phyloP scores from a whole-genome alignment of 768 basidiomycete species.

The Boletus rex-veris region DNA sequence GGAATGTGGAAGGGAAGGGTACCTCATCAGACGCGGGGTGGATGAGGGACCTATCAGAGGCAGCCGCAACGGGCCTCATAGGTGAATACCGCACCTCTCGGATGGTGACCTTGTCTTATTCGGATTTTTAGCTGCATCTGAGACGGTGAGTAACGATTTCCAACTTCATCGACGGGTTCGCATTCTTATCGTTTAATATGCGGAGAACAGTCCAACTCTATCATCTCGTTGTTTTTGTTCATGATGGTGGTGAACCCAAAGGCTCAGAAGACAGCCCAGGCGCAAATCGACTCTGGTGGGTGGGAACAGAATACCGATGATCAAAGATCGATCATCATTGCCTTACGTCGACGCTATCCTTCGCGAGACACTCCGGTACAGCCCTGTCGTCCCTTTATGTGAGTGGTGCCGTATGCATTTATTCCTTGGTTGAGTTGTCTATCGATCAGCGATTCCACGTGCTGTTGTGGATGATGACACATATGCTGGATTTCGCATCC shows the following conservation, averaged over 20 bases:
- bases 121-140: conserved; percentile 13
- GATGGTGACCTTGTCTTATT: not conserved
- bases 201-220: conserved; percentile 22
- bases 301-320: conserved; percentile 8
- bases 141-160: conserved; percentile 12
- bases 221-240: conserved; percentile 17
- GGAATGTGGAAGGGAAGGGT: conserved; percentile 5
- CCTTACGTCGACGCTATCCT: conserved; percentile 21
- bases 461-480: conserved; percentile 38
- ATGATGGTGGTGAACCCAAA: conserved; percentile 17
- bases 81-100: not conserved
- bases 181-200: not conserved
- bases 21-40: not conserved
- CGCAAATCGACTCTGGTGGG: conserved; percentile 21
- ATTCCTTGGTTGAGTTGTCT: not conserved
- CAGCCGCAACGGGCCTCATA: conserved; percentile 22
- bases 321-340: conserved; percentile 15
- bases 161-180: not conserved
- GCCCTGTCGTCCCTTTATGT: conserved; percentile 15
- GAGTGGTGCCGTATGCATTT: not conserved
- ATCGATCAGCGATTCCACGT: conserved; percentile 28
- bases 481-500: conserved; percentile 50
- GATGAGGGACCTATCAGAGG: conserved; percentile 17
- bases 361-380: conserved; percentile 19
- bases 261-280: conserved; percentile 19